Base-by-base conservation (phyloP, 352 stramenopile species). In the Aphanomyces euteiches region DNA sequence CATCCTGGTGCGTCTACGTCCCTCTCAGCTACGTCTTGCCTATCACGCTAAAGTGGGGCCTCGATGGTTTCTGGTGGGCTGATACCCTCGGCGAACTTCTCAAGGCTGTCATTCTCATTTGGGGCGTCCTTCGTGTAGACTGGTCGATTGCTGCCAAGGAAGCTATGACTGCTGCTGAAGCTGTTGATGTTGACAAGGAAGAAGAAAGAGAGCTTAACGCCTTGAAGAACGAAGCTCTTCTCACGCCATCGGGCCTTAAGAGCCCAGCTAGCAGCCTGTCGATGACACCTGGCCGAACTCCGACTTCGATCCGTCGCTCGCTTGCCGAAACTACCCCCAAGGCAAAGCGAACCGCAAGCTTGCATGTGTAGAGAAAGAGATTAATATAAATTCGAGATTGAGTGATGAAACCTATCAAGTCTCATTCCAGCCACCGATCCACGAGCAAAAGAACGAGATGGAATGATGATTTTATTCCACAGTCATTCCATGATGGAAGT, bases 61-160 rank as follows among this genome's bases (percentile, higher is more conserved):
- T 84, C 48, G 78, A 82, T 53, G 78, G 78, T 36, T 84, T 84
- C 54, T 84, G 78, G 78, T 82, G 74, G 76, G 78, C 78, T 12
- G 78, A 84, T 37, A 82, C 78, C 21, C 75, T 77, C 43, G 78
- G 78, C 38, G 76, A 84, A 66, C 72, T 82, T 60, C 69, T 84
- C 73, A 84, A 84, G 48, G 78, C 75, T 28, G 21, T 84, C 53
- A 80, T 84, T 53, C 67, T 84, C 15, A 41, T 79, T 47, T 84
- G 73, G 73, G 78, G 76, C 19, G 75, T 84, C 13, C 75, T 72
- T 38, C 78, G 76, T n/a, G 78, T 84, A 54, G 73, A 84, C 76
- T 84, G 78, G 78, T 72, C 53, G 47, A 73, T 76, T 38, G 78
- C 78, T 8, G 76, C 78, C 21, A 57, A 68, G 2, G 69, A 76